Conservation (phyloP, 2,329 filamentous ascomycete genomes). For the Paraphaeosphaeria sporulosa region DNA sequence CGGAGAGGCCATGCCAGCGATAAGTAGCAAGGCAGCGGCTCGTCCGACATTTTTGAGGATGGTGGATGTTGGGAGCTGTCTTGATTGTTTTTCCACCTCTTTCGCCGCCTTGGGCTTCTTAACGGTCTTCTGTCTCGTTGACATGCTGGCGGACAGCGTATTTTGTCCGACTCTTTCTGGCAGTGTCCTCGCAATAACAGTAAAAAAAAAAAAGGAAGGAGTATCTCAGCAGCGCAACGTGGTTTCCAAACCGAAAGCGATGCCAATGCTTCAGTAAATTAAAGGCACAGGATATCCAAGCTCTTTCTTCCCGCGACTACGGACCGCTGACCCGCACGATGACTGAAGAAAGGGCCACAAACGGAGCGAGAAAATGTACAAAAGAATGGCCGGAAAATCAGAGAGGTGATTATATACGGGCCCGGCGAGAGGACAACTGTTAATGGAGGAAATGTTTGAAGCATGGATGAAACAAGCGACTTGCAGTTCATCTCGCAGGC, state of each 20-base stretch:
- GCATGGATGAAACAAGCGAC: constrained; percentile 47
- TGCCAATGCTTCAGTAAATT: constrained; percentile 1
- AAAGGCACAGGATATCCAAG: background rate
- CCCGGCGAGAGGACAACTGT: constrained; percentile 41
- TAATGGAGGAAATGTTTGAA: constrained; percentile 31
- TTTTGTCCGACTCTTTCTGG: constrained; percentile 1
- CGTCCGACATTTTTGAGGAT: constrained; percentile 42
- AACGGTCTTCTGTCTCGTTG: constrained; percentile 42
- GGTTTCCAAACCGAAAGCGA: background rate
- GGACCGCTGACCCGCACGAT: constrained; percentile 21
- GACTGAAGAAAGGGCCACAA: background rate
- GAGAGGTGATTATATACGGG: constrained; percentile 8
- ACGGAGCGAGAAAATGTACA: constrained; percentile 10
- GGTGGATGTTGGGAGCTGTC: constrained; percentile 30
- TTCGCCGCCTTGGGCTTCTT: constrained; percentile 45
- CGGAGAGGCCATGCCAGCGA: constrained; percentile 71
- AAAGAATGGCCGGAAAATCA: constrained; percentile 16
- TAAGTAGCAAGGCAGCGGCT: constrained; percentile 55
- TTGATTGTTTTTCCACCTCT: constrained; percentile 33
- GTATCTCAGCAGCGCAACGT: constrained; percentile 10
- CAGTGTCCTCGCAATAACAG: background rate
- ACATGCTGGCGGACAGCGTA: constrained; percentile 30
- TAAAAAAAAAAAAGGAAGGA: background rate
- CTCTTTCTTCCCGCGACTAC: constrained; percentile 16
- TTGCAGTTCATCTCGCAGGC: constrained; percentile 31